Conservation (phyloP, 169 alveolate species). For the Sarcocystis neurona region DNA sequence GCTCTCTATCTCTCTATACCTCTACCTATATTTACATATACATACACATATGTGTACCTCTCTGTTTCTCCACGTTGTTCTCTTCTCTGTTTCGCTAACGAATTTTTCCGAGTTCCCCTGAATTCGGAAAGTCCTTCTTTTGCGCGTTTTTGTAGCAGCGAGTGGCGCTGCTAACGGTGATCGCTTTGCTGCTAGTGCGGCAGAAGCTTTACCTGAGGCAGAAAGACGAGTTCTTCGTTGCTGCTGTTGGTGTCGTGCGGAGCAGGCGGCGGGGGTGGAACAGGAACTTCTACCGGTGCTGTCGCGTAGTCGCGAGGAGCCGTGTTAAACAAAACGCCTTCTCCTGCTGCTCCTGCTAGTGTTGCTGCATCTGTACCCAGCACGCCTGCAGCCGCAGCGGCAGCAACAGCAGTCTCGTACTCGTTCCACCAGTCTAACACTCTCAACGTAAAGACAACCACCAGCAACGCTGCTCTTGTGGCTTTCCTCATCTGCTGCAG, state of each 20-base stretch:
- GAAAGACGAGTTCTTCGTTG: not conserved
- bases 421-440: constrained; percentile 57
- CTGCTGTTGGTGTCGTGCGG: too few species aligned
- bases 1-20: too few species aligned
- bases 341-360: not conserved
- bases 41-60: too few species aligned
- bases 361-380: not conserved
- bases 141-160: too few species aligned
- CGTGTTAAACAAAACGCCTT: not conserved
- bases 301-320: too few species aligned
- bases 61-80: too few species aligned
- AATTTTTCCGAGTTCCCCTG: too few species aligned
- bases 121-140: too few species aligned
- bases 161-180: too few species aligned
- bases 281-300: not conserved
- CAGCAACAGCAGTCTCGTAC: constrained; percentile 37
- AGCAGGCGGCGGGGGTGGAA: not conserved
- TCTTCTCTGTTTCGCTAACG: too few species aligned
- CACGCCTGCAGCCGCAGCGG: not conserved
- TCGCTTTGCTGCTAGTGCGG: too few species aligned
- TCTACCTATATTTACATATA: too few species aligned
- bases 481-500: constrained; percentile 39
- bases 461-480: constrained; percentile 3
- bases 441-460: constrained; percentile 39
- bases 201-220: constrained; percentile 13